Evolutionary conservation across 148 eudicot genomes (phyloP), one percentile per base, ranked within the genome.

Genomic region (Polygonum aviculare): DNA sequence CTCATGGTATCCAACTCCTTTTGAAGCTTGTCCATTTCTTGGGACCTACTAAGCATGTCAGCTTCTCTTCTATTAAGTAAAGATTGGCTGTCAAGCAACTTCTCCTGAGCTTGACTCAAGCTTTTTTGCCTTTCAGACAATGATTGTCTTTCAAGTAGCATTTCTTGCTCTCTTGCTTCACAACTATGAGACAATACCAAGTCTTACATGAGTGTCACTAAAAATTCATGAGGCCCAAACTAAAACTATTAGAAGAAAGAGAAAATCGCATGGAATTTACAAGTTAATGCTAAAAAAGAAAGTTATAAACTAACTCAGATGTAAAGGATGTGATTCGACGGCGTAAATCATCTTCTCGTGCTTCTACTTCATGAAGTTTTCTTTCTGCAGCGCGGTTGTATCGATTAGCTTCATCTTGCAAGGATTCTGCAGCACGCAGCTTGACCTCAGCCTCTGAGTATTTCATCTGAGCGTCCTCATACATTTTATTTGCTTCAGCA

Each of bases 331-430:
- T 7, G 48, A 83, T 82, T 39, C 87, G 91, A 73, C 97, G 90
- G 72, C 98, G 88, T 59, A 92, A 87, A 82, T 94, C 98, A 89
- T 94, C 98, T 82, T 94, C 98, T 41, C 98, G 96, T 38, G 89
- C 89, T 87, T 94, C 98, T 82, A 89, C 96, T 85, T 94, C 97
- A 80, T 79, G 92, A 77, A 94, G 84, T 80, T 88, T 92, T 76
- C 97, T 94, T 81, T 85, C 97, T 62, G 97, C 96, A 70, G 93
- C 84, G 45, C 96, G 82, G 60, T 87, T 93, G 78, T 79, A 83
- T 35, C 97, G 81, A 63, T 78, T 86, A 31, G 92, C 91, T 81
- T 92, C 97, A 69, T 83, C 91, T 85, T 90, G 96, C 54, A 88
- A 82, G 59, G 92, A 87, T 76, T 92, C 89, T 31, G 92, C 93